Evolutionary conservation across 2,329 filamentous ascomycete species (phyloP).

Genomic region (Fusarium pilosicola): DNA sequence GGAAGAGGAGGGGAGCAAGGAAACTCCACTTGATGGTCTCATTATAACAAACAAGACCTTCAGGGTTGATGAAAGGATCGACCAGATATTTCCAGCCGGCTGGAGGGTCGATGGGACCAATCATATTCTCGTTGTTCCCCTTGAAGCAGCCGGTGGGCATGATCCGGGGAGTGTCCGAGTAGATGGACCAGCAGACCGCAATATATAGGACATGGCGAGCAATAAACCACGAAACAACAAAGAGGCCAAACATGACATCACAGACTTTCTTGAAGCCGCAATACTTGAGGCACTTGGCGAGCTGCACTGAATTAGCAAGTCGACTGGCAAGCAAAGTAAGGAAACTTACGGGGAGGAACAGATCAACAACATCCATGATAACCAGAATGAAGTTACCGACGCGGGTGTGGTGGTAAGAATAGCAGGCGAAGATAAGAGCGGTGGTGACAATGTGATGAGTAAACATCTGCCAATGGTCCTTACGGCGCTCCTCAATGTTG

Average conservation of each 20-base stretch:
- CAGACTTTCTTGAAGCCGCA: slow-evolving; percentile 78
- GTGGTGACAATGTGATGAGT: slow-evolving; percentile 93
- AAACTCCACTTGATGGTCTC: slow-evolving; percentile 79
- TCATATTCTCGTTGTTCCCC: slow-evolving; percentile 64
- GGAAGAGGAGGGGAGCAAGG: slow-evolving; percentile 76
- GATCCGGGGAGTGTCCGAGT: slow-evolving; percentile 32
- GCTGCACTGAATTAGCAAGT: slow-evolving; percentile 72
- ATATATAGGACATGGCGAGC: slow-evolving; percentile 85
- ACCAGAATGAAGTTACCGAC: slow-evolving; percentile 90
- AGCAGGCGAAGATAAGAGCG: slow-evolving; percentile 80
- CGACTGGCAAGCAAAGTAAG: slow-evolving; percentile 74
- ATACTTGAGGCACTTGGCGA: slow-evolving; percentile 95
- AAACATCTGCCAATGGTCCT: slow-evolving; percentile 97
- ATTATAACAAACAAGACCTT: slow-evolving; percentile 84
- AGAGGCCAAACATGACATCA: slow-evolving; percentile 85
- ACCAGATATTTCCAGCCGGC: slow-evolving; percentile 70
- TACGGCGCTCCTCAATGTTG: slow-evolving; percentile 91
- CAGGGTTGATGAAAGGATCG: slow-evolving; percentile 76
- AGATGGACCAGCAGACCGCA: slow-evolving; percentile 78
- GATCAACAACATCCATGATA: slow-evolving; percentile 93
- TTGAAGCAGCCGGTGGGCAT: slow-evolving; percentile 75
- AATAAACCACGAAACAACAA: slow-evolving; percentile 86
- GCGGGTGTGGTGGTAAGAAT: slow-evolving; percentile 86
- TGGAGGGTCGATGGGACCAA: slow-evolving; percentile 62
- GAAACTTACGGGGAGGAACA: slow-evolving; percentile 85